Evolutionary conservation across 2,329 filamentous ascomycete genomes (phyloP).

Genomic region (Neonectria hederae): DNA sequence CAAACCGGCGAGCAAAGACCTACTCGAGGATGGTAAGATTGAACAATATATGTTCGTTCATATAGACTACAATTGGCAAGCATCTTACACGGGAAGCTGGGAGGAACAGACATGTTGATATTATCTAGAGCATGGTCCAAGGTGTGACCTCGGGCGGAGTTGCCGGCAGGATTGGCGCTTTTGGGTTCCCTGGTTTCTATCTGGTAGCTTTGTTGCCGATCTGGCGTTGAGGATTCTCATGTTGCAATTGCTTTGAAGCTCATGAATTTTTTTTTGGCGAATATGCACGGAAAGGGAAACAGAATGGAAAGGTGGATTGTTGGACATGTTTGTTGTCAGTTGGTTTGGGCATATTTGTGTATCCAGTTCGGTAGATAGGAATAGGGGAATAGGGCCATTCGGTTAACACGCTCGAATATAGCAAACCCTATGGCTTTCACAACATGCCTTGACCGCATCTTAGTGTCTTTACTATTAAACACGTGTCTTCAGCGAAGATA

Average conservation of each 20-base stretch:
- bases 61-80: constrained; percentile 5
- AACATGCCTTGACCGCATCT: not conserved
- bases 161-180: constrained; percentile 22
- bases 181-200: constrained; percentile 8
- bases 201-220: constrained; percentile 8
- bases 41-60: not conserved
- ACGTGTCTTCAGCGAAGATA: no score
- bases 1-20: constrained; percentile 50
- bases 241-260: constrained; percentile 14
- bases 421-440: not conserved
- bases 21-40: constrained; percentile 48
- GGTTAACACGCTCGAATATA: not conserved
- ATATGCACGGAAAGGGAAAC: constrained; percentile 8
- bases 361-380: not conserved
- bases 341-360: not conserved
- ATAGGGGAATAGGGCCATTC: not conserved
- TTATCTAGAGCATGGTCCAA: constrained; percentile 19
- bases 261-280: constrained; percentile 5
- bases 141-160: constrained; percentile 14
- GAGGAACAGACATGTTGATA: constrained; percentile 7
- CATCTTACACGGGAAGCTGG: not conserved
- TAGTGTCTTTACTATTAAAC: not conserved
- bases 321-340: constrained; percentile 7
- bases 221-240: constrained; percentile 19
- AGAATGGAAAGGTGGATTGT: constrained; percentile 19